These are phyloP conservation scores for Cryptosporidium xiaoi DNA, from an alignment of 169 alveolate genomes.

Conservation along the genomic window DNA sequence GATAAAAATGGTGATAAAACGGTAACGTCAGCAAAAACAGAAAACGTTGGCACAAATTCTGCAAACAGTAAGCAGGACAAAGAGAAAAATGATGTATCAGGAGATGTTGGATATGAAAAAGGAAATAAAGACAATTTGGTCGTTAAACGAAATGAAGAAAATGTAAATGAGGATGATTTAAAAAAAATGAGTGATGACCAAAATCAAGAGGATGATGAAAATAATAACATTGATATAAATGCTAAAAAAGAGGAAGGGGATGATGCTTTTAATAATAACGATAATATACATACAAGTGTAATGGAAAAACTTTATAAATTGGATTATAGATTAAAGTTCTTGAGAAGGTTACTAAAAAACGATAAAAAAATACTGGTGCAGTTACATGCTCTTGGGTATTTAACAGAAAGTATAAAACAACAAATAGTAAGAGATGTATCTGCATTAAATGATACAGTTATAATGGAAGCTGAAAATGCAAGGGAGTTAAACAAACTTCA, in stretches of 20 bases:
- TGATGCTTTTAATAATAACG: background rate
- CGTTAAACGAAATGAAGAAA: conserved; percentile 1
- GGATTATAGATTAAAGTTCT: conserved; percentile 37
- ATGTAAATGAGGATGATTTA: background rate
- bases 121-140: no score
- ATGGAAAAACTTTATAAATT: conserved; percentile 49
- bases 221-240: background rate
- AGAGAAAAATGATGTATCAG: no score
- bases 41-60: no score
- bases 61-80: no score
- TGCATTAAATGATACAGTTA: conserved; percentile 38
- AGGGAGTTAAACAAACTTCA: conserved; percentile 35
- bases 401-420: conserved; percentile 47
- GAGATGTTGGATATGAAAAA: no score
- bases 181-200: background rate
- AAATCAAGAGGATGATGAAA: conserved; percentile 25
- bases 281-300: conserved; percentile 37
- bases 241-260: background rate
- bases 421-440: conserved; percentile 68
- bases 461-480: conserved; percentile 55
- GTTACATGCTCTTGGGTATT: conserved; percentile 52
- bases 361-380: conserved; percentile 60
- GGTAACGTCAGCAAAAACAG: conserved; percentile 17
- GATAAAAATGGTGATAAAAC: conserved; percentile 27
- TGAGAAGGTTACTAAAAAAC: conserved; percentile 25